A percentile compares a stretch with the other conserved stretches of the same genome.
Evolutionary conservation across 2,329 filamentous ascomycete species (phyloP).

Genomic region (Thelonectria rubi): DNA sequence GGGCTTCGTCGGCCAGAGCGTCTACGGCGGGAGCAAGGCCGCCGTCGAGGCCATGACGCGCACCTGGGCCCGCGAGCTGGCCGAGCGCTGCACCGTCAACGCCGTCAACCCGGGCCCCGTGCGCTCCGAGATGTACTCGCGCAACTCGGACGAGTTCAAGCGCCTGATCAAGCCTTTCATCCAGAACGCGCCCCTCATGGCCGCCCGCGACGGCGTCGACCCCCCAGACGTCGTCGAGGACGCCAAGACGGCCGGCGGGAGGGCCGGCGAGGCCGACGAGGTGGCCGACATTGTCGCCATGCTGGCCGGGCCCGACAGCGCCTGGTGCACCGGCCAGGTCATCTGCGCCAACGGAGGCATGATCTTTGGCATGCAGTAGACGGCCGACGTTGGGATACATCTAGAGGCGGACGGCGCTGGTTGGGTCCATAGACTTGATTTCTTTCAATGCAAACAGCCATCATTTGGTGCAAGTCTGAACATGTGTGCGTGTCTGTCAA

Average conservation of each 20-base stretch:
- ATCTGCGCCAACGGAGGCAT: conserved; percentile 44
- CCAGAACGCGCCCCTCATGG: conserved; percentile 42
- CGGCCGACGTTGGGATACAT: conserved; percentile 6
- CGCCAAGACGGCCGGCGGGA: conserved; percentile 40
- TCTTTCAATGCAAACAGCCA: conserved; percentile 22
- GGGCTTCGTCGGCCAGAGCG: conserved; percentile 60
- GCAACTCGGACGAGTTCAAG: conserved; percentile 43
- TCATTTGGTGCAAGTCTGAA: background rate
- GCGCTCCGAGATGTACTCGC: conserved; percentile 58
- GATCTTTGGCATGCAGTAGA: conserved; percentile 43
- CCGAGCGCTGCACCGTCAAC: conserved; percentile 62
- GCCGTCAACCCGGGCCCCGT: conserved; percentile 64
- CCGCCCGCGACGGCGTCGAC: conserved; percentile 36
- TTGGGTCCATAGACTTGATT: conserved; percentile 27
- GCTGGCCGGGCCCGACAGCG: conserved; percentile 40
- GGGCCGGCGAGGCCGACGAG: conserved; percentile 41
- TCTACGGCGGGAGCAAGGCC: conserved; percentile 64
- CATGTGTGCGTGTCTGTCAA: background rate
- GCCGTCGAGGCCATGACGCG: conserved; percentile 65
- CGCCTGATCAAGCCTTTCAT: conserved; percentile 42
- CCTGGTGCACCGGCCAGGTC: conserved; percentile 42
- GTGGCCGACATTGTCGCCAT: conserved; percentile 39
- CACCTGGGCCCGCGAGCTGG: conserved; percentile 63
- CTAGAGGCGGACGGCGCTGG: conserved; percentile 26
- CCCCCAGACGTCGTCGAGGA: conserved; percentile 40